Conservation (phyloP, 2,329 filamentous ascomycete genomes). For the Aspergillus eucalypticola region DNA sequence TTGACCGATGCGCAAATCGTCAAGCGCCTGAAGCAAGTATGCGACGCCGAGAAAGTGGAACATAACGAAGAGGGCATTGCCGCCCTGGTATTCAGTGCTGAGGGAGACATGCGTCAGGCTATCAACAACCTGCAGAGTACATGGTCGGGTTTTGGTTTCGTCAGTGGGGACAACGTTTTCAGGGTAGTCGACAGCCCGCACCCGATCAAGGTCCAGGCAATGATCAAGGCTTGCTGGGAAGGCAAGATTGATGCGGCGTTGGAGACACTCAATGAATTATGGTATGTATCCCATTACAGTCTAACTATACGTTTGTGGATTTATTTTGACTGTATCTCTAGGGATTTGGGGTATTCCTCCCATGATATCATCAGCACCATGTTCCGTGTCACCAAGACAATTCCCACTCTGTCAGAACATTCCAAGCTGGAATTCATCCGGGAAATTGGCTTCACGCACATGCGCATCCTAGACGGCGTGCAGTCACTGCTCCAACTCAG, state of each 20-base stretch:
- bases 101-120: slow-evolving; percentile 97
- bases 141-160: slow-evolving; percentile 87
- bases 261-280: slow-evolving; percentile 83
- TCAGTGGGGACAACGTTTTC: slow-evolving; percentile 98
- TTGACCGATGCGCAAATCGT: slow-evolving; percentile 92
- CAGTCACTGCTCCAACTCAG: slow-evolving; percentile 93
- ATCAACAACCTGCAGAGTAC: slow-evolving; percentile 98
- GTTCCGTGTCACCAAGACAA: slow-evolving; percentile 97
- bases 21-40: slow-evolving; percentile 86
- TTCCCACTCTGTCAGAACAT: slow-evolving; percentile 88
- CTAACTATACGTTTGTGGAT: neutral
- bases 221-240: slow-evolving; percentile 97
- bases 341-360: slow-evolving; percentile 89
- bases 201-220: slow-evolving; percentile 96
- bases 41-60: slow-evolving; percentile 85
- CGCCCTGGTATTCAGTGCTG: slow-evolving; percentile 93
- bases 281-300: slow-evolving; percentile 52
- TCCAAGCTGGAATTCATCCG: slow-evolving; percentile 96
- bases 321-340: slow-evolving; percentile 25
- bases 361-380: slow-evolving; percentile 99
- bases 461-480: slow-evolving; percentile 97
- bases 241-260: slow-evolving; percentile 85
- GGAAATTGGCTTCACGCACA: slow-evolving; percentile 98
- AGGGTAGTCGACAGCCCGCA: slow-evolving; percentile 95
- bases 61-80: slow-evolving; percentile 92